Conservation (phyloP, 306 rosid species). For the Benincasa hispida region DNA sequence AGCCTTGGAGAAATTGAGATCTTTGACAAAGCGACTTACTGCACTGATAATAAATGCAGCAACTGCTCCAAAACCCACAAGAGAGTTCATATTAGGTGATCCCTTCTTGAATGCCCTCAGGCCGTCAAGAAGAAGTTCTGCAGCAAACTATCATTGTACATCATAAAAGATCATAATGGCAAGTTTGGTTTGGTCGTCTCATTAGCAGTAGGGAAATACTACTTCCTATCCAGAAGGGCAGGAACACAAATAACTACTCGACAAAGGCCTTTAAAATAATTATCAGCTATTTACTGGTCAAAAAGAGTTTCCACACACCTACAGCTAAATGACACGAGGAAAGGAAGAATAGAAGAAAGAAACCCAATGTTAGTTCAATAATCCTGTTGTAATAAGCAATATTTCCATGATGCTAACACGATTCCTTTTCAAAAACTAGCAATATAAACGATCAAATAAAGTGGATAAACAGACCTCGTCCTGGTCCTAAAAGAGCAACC, state of each 20-base stretch:
- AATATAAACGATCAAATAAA: not conserved
- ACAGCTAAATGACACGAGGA: not conserved
- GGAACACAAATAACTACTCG: not conserved
- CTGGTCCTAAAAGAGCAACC: constrained; percentile 82
- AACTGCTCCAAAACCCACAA: constrained; percentile 86
- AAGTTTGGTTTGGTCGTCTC: not conserved
- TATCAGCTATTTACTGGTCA: not conserved
- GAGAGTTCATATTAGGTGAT: constrained; percentile 94
- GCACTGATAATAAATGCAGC: constrained; percentile 87
- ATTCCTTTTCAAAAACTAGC: not conserved
- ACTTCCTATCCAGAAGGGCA: not conserved
- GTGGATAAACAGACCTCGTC: constrained; percentile 60
- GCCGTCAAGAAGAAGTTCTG: constrained; percentile 90
- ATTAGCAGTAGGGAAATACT: not conserved
- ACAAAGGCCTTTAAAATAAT: not conserved
- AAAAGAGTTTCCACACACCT: not conserved
- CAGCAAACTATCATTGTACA: constrained; percentile 8
- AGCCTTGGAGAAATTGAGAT: constrained; percentile 11
- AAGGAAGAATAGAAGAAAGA: not conserved
- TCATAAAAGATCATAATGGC: not conserved
- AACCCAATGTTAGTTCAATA: not conserved
- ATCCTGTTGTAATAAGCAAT: not conserved
- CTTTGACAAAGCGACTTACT: constrained; percentile 37
- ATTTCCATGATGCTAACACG: not conserved
- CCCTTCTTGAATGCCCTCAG: constrained; percentile 69